Percentiles rank a stretch among this genome's conserved stretches.
Evolutionary conservation across 352 stramenopile genomes (phyloP).

Genomic region (Phytopythium mirpurense): DNA sequence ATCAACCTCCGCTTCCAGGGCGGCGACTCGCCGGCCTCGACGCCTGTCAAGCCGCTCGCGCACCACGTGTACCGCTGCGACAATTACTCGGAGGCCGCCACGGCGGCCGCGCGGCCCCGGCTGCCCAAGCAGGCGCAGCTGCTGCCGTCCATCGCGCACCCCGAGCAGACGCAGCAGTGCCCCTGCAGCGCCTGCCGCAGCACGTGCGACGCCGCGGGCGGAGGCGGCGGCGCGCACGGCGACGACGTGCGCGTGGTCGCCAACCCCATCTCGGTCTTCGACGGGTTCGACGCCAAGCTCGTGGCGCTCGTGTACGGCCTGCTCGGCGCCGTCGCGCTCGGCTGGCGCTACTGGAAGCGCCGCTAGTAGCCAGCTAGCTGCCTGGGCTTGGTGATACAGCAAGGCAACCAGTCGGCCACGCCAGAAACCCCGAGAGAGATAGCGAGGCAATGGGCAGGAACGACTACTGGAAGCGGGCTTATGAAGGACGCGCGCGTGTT

Average conservation of each 20-base stretch:
- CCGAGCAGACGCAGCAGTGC: slow-evolving; percentile 54
- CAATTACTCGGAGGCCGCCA: slow-evolving; percentile 67
- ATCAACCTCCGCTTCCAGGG: slow-evolving; percentile 71
- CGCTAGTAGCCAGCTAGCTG: neutral
- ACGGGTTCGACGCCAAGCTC: slow-evolving; percentile 58
- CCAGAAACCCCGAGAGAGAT: too few species aligned
- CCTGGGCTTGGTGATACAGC: too few species aligned
- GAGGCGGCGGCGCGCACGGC: slow-evolving; percentile 14
- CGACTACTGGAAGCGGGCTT: too few species aligned
- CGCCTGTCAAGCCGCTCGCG: slow-evolving; percentile 38
- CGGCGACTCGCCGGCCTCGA: too few species aligned
- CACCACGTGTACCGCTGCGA: slow-evolving; percentile 63
- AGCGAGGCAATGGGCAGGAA: too few species aligned
- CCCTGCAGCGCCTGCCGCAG: slow-evolving; percentile 64
- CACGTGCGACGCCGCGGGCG: slow-evolving; percentile 51
- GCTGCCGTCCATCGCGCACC: slow-evolving; percentile 59
- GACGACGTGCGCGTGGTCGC: slow-evolving; percentile 45
- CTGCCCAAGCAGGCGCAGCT: slow-evolving; percentile 63
- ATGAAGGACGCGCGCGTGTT: neutral
- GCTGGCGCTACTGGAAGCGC: slow-evolving; percentile 37
- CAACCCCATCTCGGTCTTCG: slow-evolving; percentile 63
- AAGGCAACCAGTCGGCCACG: too few species aligned
- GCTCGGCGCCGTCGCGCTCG: slow-evolving; percentile 28
- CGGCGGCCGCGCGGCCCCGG: slow-evolving; percentile 11
- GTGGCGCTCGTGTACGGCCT: slow-evolving; percentile 55